Evolutionary conservation across 2,329 filamentous ascomycete genomes (phyloP).

Genomic region (Rhinocladiella similis): DNA sequence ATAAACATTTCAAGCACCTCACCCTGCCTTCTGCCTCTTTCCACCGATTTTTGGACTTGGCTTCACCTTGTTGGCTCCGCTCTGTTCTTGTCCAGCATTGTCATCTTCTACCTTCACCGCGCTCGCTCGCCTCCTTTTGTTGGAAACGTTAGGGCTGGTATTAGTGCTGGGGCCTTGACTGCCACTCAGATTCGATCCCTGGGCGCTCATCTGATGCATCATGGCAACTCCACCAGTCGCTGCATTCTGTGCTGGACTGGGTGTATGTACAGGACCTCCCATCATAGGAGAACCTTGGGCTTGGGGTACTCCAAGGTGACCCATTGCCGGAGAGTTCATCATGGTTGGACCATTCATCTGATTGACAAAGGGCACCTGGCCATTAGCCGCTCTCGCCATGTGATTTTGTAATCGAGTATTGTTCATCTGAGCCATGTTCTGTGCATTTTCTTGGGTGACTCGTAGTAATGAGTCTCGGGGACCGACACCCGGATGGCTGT

Average conservation of each 20-base stretch:
- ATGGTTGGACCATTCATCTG: slow-evolving; percentile 50
- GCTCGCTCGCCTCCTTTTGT: slow-evolving; percentile 59
- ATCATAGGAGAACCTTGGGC: slow-evolving; percentile 53
- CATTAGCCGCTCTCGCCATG: slow-evolving; percentile 27
- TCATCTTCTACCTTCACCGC: slow-evolving; percentile 61
- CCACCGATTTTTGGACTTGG: slow-evolving; percentile 47
- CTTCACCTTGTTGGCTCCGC: slow-evolving; percentile 44
- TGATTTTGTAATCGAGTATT: slow-evolving; percentile 23
- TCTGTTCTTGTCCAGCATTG: slow-evolving; percentile 50
- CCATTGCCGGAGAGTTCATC: slow-evolving; percentile 61
- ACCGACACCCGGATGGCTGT: slow-evolving; percentile 52
- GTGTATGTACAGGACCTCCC: slow-evolving; percentile 48
- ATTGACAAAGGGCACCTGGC: slow-evolving; percentile 33
- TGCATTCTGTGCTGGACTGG: slow-evolving; percentile 47
- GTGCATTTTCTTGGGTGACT: slow-evolving; percentile 46
- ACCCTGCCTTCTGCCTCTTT: slow-evolving; percentile 47
- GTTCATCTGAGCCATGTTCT: slow-evolving; percentile 31
- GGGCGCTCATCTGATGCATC: slow-evolving; percentile 58
- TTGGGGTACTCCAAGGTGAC: slow-evolving; percentile 52
- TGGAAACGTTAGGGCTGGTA: slow-evolving; percentile 61
- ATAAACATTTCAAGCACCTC: neutral
- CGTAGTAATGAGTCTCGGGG: slow-evolving; percentile 57
- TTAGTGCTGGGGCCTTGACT: slow-evolving; percentile 56
- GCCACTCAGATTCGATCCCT: slow-evolving; percentile 54
- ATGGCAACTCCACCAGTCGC: slow-evolving; percentile 52